Evolutionary conservation across 352 stramenopile species (phyloP).

Genomic region (Globisporangium paddicum): DNA sequence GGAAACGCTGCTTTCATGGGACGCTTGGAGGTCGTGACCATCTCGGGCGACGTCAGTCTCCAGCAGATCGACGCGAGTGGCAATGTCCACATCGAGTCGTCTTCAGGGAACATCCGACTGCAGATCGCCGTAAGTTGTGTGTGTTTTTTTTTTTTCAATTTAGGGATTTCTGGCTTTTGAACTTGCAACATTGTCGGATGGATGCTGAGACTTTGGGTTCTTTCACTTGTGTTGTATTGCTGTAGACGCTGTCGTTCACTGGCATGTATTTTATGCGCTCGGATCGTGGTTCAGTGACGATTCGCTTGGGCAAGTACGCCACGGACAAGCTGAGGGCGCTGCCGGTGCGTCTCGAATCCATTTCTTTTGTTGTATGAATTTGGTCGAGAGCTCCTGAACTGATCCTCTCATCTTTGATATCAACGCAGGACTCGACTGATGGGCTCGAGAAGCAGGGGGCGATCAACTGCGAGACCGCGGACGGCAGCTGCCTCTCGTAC

Average conservation of each 20-base stretch:
- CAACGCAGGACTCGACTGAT: slow-evolving; percentile 7
- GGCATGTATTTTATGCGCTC: slow-evolving; percentile 68
- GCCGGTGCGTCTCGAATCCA: slow-evolving; percentile 17
- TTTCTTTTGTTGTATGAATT: too few relatives aligned
- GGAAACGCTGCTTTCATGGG: slow-evolving; percentile 66
- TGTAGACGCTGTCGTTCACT: slow-evolving; percentile 44
- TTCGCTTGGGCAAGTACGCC: slow-evolving; percentile 53
- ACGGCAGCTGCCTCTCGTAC: slow-evolving; percentile 54
- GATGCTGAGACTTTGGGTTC: background rate
- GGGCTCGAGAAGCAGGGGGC: slow-evolving; percentile 41
- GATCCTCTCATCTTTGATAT: background rate
- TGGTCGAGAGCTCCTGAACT: background rate
- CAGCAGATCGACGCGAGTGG: slow-evolving; percentile 43
- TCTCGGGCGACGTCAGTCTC: slow-evolving; percentile 54
- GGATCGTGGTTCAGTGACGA: slow-evolving; percentile 48
- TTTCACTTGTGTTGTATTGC: background rate
- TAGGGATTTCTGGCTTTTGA: background rate
- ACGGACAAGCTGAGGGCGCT: slow-evolving; percentile 35
- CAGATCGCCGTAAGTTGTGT: slow-evolving; percentile 43
- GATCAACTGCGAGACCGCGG: slow-evolving; percentile 60
- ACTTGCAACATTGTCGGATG: background rate
- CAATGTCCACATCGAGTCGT: slow-evolving; percentile 60
- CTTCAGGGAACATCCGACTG: slow-evolving; percentile 53
- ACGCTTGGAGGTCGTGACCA: slow-evolving; percentile 51
- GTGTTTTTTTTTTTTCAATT: background rate